phyloP scores from a whole-genome alignment of 1,139 yeast species.

The Zygotorulaspora mrakii region DNA sequence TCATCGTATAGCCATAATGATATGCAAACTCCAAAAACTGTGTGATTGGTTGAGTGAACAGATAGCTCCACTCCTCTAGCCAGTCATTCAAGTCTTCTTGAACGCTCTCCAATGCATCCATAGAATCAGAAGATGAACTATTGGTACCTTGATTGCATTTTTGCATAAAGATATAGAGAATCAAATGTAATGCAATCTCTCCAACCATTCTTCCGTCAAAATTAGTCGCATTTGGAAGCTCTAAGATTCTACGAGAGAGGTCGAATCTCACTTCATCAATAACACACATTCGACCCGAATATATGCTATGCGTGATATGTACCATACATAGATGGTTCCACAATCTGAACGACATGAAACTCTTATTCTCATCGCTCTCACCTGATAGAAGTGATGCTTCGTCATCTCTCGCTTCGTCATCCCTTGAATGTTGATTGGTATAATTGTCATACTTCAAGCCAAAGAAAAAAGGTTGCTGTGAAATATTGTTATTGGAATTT shows the following conservation, averaged over 20 bases:
- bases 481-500: not conserved
- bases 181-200: constrained; percentile 62
- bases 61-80: constrained; percentile 69
- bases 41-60: constrained; percentile 67
- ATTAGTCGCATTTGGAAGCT: constrained; percentile 63
- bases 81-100: constrained; percentile 48
- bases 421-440: constrained; percentile 3
- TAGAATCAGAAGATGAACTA: constrained; percentile 17
- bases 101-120: constrained; percentile 33
- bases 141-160: constrained; percentile 26
- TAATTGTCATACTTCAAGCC: constrained; percentile 1
- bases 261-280: constrained; percentile 62
- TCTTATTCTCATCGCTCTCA: constrained; percentile 21
- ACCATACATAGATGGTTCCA: constrained; percentile 73
- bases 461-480: constrained; percentile 3
- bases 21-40: constrained; percentile 76
- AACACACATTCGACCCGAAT: constrained; percentile 73
- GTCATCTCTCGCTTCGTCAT: no score
- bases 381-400: constrained; percentile 8
- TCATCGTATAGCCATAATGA: constrained; percentile 58
- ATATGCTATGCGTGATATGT: constrained; percentile 64
- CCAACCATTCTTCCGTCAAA: constrained; percentile 84
- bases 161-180: constrained; percentile 61
- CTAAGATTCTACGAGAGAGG: constrained; percentile 58
- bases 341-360: constrained; percentile 42